Evolutionary conservation across 2,329 filamentous ascomycete species (phyloP).

Genomic region (Arthroderma uncinatum): DNA sequence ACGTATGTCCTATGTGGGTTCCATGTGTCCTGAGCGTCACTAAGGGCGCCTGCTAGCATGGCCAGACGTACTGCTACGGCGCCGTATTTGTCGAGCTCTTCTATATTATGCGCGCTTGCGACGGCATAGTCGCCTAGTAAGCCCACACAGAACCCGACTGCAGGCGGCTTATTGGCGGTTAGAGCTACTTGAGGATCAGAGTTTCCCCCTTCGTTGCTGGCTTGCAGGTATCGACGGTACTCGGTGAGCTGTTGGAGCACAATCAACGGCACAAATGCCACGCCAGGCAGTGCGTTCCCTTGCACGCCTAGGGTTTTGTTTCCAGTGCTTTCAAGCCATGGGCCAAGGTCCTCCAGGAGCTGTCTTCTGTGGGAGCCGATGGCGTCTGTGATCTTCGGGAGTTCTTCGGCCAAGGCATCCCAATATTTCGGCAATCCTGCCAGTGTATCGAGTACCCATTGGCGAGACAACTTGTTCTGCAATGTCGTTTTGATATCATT

Average conservation of each 20-base stretch:
- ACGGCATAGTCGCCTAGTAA: constrained; percentile 31
- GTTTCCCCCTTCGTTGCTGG: background rate
- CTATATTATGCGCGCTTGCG: constrained; percentile 19
- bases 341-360: no score
- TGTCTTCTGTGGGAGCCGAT: background rate
- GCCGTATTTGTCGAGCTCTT: constrained; percentile 26
- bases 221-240: constrained; percentile 21
- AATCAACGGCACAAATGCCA: constrained; percentile 29
- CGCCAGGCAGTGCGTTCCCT: constrained; percentile 19
- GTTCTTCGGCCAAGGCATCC: background rate
- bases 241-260: constrained; percentile 30
- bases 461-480: no score
- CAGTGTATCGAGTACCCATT: constrained; percentile 1
- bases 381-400: background rate
- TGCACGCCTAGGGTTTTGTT: no score
- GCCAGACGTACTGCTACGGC: constrained; percentile 31
- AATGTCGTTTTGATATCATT: no score
- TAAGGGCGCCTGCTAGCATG: constrained; percentile 28
- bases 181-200: background rate
- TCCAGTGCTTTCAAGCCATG: no score
- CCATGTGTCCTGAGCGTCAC: constrained; percentile 26
- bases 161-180: background rate
- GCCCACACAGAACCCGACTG: constrained; percentile 32
- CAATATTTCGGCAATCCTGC: background rate
- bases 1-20: no score